Evolutionary conservation across 2,329 filamentous ascomycete genomes (phyloP).

Genomic region (Cordyceps javanica): DNA sequence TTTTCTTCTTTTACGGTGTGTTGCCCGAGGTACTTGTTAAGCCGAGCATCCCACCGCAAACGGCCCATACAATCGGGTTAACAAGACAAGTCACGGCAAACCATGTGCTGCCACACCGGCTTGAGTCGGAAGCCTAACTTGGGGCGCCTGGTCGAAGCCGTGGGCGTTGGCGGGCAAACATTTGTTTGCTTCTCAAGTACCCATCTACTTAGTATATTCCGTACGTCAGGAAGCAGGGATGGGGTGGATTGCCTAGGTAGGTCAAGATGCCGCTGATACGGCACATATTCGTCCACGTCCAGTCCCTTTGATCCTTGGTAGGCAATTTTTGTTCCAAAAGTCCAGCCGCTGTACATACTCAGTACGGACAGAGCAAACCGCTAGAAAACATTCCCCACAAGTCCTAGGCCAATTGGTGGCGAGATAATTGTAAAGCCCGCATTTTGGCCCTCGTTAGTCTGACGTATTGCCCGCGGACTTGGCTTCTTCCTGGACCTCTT

Average conservation of each 20-base stretch:
- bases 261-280: too few species aligned
- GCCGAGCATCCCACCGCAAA: slow-evolving; percentile 6
- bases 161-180: neutral
- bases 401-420: slow-evolving; percentile 11
- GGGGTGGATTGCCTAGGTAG: neutral
- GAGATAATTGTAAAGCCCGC: slow-evolving; percentile 14
- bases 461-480: slow-evolving; percentile 6
- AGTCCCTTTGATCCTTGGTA: neutral
- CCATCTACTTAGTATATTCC: too few species aligned
- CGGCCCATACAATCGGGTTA: neutral
- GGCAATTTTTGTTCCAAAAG: neutral
- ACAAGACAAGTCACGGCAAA: neutral
- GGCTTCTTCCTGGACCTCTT: neutral
- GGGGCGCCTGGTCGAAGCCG: neutral
- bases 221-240: neutral
- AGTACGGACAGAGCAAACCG: neutral
- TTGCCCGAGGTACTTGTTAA: slow-evolving; percentile 12
- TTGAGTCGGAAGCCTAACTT: neutral
- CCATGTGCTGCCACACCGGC: neutral
- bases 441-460: slow-evolving; percentile 2
- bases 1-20: slow-evolving; percentile 5
- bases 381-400: neutral
- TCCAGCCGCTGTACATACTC: neutral
- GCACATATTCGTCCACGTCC: too few species aligned
- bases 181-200: neutral